Conservation (phyloP, 345 rosid species). For the Kernera saxatilis region DNA sequence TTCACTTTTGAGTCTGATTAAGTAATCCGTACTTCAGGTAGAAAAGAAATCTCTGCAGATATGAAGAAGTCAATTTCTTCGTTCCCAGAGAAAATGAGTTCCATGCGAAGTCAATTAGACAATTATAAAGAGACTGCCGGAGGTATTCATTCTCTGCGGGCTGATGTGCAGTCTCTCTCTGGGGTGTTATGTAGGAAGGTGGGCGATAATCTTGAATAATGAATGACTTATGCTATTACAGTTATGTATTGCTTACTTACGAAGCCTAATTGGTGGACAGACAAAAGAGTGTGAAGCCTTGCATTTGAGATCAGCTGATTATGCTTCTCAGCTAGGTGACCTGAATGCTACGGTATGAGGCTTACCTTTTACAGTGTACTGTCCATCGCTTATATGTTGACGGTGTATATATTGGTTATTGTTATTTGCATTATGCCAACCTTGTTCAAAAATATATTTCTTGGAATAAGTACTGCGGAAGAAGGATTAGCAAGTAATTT, state of each 20-base stretch:
- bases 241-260: conserved; percentile 15
- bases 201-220: conserved; percentile 19
- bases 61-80: conserved; percentile 81
- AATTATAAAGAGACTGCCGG: conserved; percentile 67
- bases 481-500: neutral
- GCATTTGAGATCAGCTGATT: conserved; percentile 49
- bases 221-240: neutral
- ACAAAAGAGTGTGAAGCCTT: conserved; percentile 56
- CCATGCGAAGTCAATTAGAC: conserved; percentile 75
- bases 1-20: conserved; percentile 27
- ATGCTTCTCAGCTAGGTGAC: conserved; percentile 55
- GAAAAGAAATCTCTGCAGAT: conserved; percentile 77
- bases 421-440: neutral
- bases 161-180: conserved; percentile 76
- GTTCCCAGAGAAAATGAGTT: conserved; percentile 85
- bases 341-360: conserved; percentile 66
- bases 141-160: conserved; percentile 72
- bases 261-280: conserved; percentile 41
- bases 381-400: neutral
- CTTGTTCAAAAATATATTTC: neutral
- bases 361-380: conserved; percentile 2
- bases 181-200: conserved; percentile 70
- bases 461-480: neutral
- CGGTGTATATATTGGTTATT: neutral
- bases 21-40: conserved; percentile 50